Evolutionary conservation across 805 yeast genomes (phyloP).

Genomic region (Candida sakaeoensis): DNA sequence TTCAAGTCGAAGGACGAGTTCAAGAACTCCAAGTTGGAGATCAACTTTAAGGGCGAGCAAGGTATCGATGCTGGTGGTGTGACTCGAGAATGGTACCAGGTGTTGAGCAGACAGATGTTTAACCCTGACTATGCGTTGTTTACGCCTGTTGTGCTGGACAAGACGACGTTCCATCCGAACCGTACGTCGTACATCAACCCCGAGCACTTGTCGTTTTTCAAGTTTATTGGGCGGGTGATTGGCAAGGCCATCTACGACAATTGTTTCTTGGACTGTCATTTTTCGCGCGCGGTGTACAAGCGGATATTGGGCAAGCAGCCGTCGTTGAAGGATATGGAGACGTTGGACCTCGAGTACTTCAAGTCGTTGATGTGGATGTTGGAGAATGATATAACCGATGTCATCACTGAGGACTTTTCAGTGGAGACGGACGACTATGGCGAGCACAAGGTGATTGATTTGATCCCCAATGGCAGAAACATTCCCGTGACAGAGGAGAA

Average conservation of each 20-base stretch:
- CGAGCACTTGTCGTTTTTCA: constrained; percentile 87
- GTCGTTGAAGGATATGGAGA: constrained; percentile 89
- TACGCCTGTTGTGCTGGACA: constrained; percentile 86
- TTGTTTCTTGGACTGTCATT: constrained; percentile 86
- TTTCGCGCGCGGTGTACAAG: constrained; percentile 92
- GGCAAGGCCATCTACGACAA: constrained; percentile 92
- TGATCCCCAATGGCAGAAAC: constrained; percentile 76
- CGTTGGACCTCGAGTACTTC: constrained; percentile 86
- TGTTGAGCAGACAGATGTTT: constrained; percentile 88
- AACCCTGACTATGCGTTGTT: constrained; percentile 93
- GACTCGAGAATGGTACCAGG: constrained; percentile 97
- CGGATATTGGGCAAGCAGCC: constrained; percentile 75
- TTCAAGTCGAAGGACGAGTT: constrained; percentile 75
- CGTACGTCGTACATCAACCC: constrained; percentile 90
- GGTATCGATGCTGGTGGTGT: constrained; percentile 99
- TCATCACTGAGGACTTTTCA: constrained; percentile 90
- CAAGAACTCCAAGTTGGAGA: constrained; percentile 66
- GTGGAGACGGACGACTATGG: constrained; percentile 94
- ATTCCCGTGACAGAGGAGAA: constrained; percentile 87
- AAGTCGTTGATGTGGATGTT: constrained; percentile 94
- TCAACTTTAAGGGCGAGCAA: constrained; percentile 86
- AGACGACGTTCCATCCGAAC: constrained; percentile 93
- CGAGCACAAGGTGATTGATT: constrained; percentile 77
- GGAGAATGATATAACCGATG: constrained; percentile 93
- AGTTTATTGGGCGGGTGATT: constrained; percentile 88